Evolutionary conservation across 495 filamentous ascomycete genomes (phyloP), one percentile per base, ranked within the genome.

Genomic region (Diplogelasinospora grovesii): DNA sequence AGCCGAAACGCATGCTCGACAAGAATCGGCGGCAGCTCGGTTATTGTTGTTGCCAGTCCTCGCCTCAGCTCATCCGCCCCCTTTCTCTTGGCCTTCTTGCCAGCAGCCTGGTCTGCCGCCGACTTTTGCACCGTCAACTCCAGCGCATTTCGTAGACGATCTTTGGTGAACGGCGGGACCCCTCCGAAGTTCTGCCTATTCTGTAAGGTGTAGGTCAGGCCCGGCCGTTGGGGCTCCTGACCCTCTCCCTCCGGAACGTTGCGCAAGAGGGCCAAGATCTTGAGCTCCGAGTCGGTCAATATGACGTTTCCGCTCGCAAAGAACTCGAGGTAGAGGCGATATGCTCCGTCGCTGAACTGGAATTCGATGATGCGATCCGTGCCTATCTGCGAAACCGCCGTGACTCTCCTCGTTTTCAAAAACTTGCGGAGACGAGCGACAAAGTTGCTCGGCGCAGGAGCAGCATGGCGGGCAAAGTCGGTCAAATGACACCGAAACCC

Each of bases 401-500:
- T 96, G 29, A 95, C 76, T 32, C 92, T 71, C 40, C 92, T 73
- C 5, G 90, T 90, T 53, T 88, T 86, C 29, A 98, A 73, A 59
- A 69, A 82, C 66, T 96, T 96, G 47, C 92, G 83, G 28, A 98
- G 60, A 36, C 81, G 77, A 18, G 79, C 66, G 28, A 95, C 86
- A 63, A 98, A 98, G 41, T 71, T 64, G 21, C 86, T 90, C 8
- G 89, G 92, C 0, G 82, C 76, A 6, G 85, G 71, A 6, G 90
- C 83, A 4, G 92, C 89, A 11, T 84, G 78, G 39, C 92, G 83
- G 26, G 82, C 79, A 69, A 90, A 98, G 49, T 79, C 76, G 3
- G 90, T 96, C 43, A 96, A 72, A 61, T 98, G 92, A 62, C 86
- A 90, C 58, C 92, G 88, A 65, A 98, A 98, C 29, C 92, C 92